phyloP scores from a whole-genome alignment of 352 stramenopile genomes.

The Lagenidium giganteum region DNA sequence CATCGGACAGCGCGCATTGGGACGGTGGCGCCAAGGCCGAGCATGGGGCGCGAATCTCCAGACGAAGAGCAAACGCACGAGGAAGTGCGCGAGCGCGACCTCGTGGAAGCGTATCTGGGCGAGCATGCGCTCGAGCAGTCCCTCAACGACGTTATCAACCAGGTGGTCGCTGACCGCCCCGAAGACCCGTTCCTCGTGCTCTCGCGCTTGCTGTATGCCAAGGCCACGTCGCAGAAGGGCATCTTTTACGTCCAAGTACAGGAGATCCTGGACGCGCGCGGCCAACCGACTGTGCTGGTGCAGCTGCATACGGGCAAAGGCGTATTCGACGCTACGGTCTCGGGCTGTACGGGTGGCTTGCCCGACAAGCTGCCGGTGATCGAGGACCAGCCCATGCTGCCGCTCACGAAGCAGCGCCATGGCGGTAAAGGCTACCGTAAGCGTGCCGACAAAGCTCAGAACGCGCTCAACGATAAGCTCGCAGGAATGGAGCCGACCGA shows the following conservation, averaged over 20 bases:
- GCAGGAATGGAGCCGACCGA: slow-evolving; percentile 30
- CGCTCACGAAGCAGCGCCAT: slow-evolving; percentile 22
- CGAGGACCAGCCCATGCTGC: not conserved
- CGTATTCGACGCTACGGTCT: slow-evolving; percentile 36
- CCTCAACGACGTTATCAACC: slow-evolving; percentile 55
- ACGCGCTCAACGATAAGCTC: slow-evolving; percentile 26
- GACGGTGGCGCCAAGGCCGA: no score
- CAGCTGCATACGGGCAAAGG: slow-evolving; percentile 47
- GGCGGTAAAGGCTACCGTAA: slow-evolving; percentile 22
- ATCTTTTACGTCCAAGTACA: slow-evolving; percentile 49
- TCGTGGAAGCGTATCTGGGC: slow-evolving; percentile 52
- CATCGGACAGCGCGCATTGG: no score
- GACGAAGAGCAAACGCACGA: no score
- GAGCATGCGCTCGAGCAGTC: slow-evolving; percentile 48
- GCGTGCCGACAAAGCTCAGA: slow-evolving; percentile 17
- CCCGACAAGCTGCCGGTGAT: slow-evolving; percentile 14
- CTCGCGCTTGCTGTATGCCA: slow-evolving; percentile 36
- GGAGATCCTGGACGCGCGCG: slow-evolving; percentile 28
- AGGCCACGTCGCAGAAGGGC: slow-evolving; percentile 38
- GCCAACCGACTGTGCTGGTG: slow-evolving; percentile 28
- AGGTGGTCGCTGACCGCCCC: slow-evolving; percentile 42
- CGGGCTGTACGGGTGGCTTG: slow-evolving; percentile 20
- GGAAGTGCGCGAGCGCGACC: slow-evolving; percentile 40
- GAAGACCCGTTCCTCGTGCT: slow-evolving; percentile 53
- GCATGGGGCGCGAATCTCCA: no score